These are phyloP conservation scores for Neoboletus subvelutipes DNA, from an alignment of 768 basidiomycete genomes.

Conservation along the genomic window DNA sequence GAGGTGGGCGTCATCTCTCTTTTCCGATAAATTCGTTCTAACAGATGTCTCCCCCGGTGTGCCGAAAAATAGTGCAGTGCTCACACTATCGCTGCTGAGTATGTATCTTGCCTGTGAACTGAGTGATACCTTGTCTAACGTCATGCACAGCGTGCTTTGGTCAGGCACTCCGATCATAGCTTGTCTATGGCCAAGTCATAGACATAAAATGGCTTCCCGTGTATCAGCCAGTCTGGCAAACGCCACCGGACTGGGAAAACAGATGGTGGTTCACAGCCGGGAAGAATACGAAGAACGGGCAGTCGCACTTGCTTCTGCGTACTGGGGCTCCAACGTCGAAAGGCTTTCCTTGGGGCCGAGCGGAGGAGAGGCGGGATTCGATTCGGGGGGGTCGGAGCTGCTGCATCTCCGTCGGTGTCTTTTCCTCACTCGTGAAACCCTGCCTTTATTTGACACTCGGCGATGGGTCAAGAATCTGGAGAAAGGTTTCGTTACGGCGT, in stretches of 20 bases:
- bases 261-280: constrained; percentile 45
- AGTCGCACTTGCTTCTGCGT: constrained; percentile 37
- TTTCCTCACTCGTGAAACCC: constrained; percentile 40
- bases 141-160: constrained; percentile 43
- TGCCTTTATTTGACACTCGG: constrained; percentile 49
- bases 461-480: constrained; percentile 50
- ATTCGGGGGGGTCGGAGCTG: constrained; percentile 33
- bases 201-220: constrained; percentile 50
- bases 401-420: constrained; percentile 40
- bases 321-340: constrained; percentile 19
- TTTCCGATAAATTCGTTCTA: background rate
- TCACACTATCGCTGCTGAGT: constrained; percentile 53
- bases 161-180: constrained; percentile 51
- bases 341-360: background rate
- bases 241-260: constrained; percentile 47
- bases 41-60: background rate
- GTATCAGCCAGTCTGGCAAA: constrained; percentile 48
- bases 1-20: constrained; percentile 35
- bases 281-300: constrained; percentile 49
- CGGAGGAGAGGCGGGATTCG: background rate
- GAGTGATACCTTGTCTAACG: constrained; percentile 1
- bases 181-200: constrained; percentile 42
- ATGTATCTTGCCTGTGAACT: constrained; percentile 14
- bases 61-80: constrained; percentile 44
- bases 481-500: constrained; percentile 42